A percentile compares a stretch with the other conserved stretches of the same genome.
These are phyloP conservation scores for Chalaropsis ovoidea DNA, from an alignment of 2,329 filamentous ascomycete genomes.

Conservation along the genomic window DNA sequence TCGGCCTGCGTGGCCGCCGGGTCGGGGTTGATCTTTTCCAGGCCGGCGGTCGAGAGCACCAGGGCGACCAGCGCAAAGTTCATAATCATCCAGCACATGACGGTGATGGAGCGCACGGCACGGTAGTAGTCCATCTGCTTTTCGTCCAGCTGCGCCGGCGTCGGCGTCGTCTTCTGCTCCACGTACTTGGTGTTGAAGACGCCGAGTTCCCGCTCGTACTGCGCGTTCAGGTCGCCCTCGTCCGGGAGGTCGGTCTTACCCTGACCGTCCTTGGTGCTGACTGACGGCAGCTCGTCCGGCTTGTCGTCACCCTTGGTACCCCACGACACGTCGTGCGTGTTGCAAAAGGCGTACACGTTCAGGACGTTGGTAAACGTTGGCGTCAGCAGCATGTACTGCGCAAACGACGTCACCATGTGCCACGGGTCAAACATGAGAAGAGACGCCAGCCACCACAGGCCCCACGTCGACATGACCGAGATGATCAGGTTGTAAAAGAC, in stretches of 20 bases:
- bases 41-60: constrained; percentile 74
- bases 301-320: constrained; percentile 98
- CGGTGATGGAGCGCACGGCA: constrained; percentile 83
- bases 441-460: constrained; percentile 84
- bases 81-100: constrained; percentile 91
- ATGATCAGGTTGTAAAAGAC: constrained; percentile 92
- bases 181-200: constrained; percentile 66
- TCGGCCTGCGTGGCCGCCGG: constrained; percentile 32
- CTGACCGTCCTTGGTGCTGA: constrained; percentile 75
- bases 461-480: constrained; percentile 81
- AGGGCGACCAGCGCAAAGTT: constrained; percentile 83
- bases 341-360: constrained; percentile 98
- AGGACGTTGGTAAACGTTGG: constrained; percentile 98
- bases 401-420: constrained; percentile 99
- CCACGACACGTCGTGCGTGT: constrained; percentile 99
- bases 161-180: constrained; percentile 55
- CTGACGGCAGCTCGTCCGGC: constrained; percentile 76
- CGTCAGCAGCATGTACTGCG: constrained; percentile 85
- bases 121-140: constrained; percentile 98
- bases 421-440: constrained; percentile 95
- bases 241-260: constrained; percentile 95
- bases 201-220: constrained; percentile 77
- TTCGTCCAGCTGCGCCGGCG: constrained; percentile 51
- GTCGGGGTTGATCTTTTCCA: constrained; percentile 53
- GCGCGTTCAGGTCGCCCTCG: constrained; percentile 86